These are phyloP conservation scores for Pestalotiopsis sp. DNA, from an alignment of 2,329 filamentous ascomycete species.

Conservation along the genomic window DNA sequence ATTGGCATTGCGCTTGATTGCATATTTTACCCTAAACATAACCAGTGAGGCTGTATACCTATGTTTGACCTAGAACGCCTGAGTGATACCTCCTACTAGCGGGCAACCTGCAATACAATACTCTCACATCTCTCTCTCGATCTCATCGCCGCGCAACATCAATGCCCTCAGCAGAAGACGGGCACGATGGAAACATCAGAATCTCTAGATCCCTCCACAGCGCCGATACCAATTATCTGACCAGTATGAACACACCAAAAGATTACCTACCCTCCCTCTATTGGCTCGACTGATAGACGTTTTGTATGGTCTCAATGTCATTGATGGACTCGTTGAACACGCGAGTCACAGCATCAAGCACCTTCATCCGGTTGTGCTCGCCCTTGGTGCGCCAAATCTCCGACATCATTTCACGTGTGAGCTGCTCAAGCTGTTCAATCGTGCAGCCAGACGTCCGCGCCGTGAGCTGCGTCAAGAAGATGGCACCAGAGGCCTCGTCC, in stretches of 20 bases:
- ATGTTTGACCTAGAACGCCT: not conserved
- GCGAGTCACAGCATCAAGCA: slow-evolving; percentile 61
- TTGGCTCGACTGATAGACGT: slow-evolving; percentile 45
- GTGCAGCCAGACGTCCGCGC: slow-evolving; percentile 72
- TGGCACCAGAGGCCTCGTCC: slow-evolving; percentile 49
- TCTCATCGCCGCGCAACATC: not conserved
- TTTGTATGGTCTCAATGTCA: slow-evolving; percentile 63
- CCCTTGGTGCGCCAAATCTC: slow-evolving; percentile 77
- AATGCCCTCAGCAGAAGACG: no score
- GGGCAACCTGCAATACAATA: not conserved
- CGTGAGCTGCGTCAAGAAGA: slow-evolving; percentile 64
- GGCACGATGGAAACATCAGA: not conserved
- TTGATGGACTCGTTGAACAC: slow-evolving; percentile 75
- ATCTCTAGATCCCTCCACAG: not conserved
- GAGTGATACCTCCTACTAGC: not conserved
- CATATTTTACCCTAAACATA: not conserved
- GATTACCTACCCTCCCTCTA: slow-evolving; percentile 1
- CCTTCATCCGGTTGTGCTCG: slow-evolving; percentile 81
- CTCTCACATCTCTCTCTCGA: not conserved
- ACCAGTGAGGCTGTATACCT: not conserved
- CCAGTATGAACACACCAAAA: not conserved
- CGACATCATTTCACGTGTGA: slow-evolving; percentile 88
- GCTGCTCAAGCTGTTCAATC: slow-evolving; percentile 93
- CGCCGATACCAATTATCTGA: not conserved
- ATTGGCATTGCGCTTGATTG: not conserved